Percentiles rank a stretch among this genome's conserved stretches.
These are phyloP conservation scores for Sarocladiaceae sp. DNA, from an alignment of 2,329 filamentous ascomycete genomes.

Conservation along the genomic window DNA sequence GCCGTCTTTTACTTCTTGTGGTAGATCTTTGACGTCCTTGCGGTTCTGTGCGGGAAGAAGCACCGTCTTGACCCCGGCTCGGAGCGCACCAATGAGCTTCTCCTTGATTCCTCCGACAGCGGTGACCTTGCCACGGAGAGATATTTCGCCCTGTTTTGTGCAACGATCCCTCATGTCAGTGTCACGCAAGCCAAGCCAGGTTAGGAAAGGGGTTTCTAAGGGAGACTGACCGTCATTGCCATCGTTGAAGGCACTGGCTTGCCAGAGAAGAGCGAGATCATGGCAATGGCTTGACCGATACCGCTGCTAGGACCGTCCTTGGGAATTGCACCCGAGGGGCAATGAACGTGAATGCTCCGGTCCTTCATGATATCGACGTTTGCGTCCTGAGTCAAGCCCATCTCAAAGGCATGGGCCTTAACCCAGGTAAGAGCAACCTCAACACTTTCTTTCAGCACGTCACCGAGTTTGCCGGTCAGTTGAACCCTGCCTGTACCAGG, in stretches of 20 bases:
- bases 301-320: conserved; percentile 89
- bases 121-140: conserved; percentile 82
- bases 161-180: conserved; percentile 17
- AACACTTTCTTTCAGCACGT: conserved; percentile 94
- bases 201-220: conserved; percentile 14
- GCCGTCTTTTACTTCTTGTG: conserved; percentile 81
- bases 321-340: conserved; percentile 88
- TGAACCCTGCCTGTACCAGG: conserved; percentile 88
- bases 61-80: conserved; percentile 93
- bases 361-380: conserved; percentile 94
- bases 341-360: conserved; percentile 92
- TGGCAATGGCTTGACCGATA: conserved; percentile 87
- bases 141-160: conserved; percentile 56
- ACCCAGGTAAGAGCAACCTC: conserved; percentile 97
- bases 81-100: conserved; percentile 90
- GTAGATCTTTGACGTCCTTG: conserved; percentile 89
- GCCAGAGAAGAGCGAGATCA: conserved; percentile 85
- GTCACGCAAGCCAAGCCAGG: conserved; percentile 17
- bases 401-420: conserved; percentile 88
- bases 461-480: conserved; percentile 91
- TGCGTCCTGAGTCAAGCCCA: conserved; percentile 76
- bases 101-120: conserved; percentile 98
- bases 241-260: conserved; percentile 85
- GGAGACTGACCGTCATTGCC: conserved; percentile 76
- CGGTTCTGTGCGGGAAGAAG: conserved; percentile 82